Evolutionary conservation across 2,329 filamentous ascomycete genomes (phyloP), one percentile per base, ranked within the genome.

Genomic region (Fusarium nurragi): DNA sequence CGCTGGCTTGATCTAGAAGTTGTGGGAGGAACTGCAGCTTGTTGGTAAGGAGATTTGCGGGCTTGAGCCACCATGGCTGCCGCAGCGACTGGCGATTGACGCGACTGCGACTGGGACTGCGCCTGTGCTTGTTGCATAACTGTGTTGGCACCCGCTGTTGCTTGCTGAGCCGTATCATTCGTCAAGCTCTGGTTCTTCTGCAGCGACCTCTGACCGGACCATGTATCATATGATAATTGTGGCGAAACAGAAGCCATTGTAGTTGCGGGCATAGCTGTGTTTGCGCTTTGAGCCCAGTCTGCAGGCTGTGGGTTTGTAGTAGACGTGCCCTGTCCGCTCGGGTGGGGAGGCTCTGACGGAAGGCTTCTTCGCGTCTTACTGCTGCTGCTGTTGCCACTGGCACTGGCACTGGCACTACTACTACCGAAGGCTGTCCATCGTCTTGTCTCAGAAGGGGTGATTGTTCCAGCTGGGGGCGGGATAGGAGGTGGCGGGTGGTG

Each of bases 1-100:
- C 75, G 73, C n/a, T 77, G 76, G 4, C 73, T 71, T 40, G 77
- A 75, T 48, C 74, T 70, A 13, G 79, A 79, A 54, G 72, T 72
- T 12, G 73, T 66, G 22, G 71, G 70, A 48, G 74, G 57, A 22
- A 63, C 57, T 32, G 64, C 55, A 40, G 57, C 50, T 30, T 70
- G 60, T 56, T 76, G 73, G 26, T 74, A 74, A 0, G 75, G 73
- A 16, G 77, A 78, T 26, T 67, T 68, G 34, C 73, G 74, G 10
- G 71, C 68, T 3, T 72, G 69, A 1, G 74, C 57, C 38, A 73
- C 65, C 72, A 77, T 63, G 64, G 74, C 63, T 70, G 78, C 46
- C 3, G 69, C 48, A 21, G 58, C 51, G 9, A 63, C 66, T 4
- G 73, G 70, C 18, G 71, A 71, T 19, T 76, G 74, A n/a, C 67